phyloP scores from a whole-genome alignment of 2,329 filamentous ascomycete genomes.

The Immersiporthe knoxdaviesiana region DNA sequence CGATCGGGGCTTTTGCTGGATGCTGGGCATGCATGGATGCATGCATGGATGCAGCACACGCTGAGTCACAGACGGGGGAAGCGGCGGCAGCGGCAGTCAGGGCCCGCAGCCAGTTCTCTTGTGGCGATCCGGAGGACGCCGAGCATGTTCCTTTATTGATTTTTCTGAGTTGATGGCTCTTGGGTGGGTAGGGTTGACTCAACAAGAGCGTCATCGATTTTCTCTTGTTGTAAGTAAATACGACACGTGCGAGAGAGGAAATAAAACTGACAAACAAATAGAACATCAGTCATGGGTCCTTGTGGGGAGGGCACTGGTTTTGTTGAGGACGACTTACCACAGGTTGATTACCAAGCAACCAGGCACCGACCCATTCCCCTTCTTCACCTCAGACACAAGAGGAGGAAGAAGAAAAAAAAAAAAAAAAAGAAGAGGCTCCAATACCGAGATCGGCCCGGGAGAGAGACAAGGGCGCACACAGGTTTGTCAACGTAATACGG shows the following conservation, averaged over 20 bases:
- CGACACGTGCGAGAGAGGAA: neutral
- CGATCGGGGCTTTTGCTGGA: neutral
- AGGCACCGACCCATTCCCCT: neutral
- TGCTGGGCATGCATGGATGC: neutral
- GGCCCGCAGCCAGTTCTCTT: neutral
- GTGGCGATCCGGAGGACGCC: neutral
- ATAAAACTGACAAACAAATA: too few relatives aligned
- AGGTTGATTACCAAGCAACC: conserved; percentile 15
- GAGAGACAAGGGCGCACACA: neutral
- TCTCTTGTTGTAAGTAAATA: neutral
- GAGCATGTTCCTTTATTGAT: neutral
- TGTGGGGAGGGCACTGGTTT: neutral
- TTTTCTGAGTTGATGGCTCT: neutral
- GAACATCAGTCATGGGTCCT: neutral
- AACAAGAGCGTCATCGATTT: neutral
- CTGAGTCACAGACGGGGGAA: neutral
- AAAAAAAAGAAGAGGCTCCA: neutral
- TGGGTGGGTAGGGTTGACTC: neutral
- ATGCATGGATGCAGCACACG: neutral
- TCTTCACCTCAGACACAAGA: neutral
- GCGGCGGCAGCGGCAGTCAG: neutral
- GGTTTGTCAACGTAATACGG: neutral
- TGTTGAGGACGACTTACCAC: neutral
- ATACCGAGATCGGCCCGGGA: conserved; percentile 12
- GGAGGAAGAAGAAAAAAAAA: too few relatives aligned